Evolutionary conservation across 345 rosid species (phyloP).

Genomic region (Clarkia xantiana): DNA sequence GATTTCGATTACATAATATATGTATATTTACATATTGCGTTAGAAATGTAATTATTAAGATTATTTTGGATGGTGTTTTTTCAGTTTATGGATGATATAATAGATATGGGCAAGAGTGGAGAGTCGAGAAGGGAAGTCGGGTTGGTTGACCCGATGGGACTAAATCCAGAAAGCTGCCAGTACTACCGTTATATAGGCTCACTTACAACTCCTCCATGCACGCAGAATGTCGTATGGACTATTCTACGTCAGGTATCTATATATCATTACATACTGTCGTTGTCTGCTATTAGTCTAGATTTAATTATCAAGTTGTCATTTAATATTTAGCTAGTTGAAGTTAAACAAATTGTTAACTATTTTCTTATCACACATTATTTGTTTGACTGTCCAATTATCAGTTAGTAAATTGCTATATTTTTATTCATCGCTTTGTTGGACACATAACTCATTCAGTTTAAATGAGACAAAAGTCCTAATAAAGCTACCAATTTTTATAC

Average conservation of each 20-base stretch:
- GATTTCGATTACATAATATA: not conserved
- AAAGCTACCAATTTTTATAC: too few species aligned
- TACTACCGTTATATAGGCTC: constrained; percentile 76
- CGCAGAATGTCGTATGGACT: constrained; percentile 62
- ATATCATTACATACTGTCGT: not conserved
- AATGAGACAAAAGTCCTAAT: too few species aligned
- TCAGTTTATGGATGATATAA: constrained; percentile 31
- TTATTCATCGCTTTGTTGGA: too few species aligned
- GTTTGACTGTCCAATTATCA: too few species aligned
- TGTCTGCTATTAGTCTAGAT: not conserved
- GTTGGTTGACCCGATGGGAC: constrained; percentile 29
- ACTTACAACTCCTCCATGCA: constrained; percentile 83
- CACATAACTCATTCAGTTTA: too few species aligned
- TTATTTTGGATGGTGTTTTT: too few species aligned
- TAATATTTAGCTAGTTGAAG: not conserved
- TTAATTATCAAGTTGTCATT: not conserved
- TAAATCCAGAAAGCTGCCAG: constrained; percentile 42
- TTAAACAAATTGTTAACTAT: too few species aligned
- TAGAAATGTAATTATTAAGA: too few species aligned
- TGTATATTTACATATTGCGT: not conserved
- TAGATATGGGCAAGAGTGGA: constrained; percentile 12
- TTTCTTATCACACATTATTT: too few species aligned
- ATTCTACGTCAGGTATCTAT: constrained; percentile 34
- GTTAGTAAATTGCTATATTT: too few species aligned
- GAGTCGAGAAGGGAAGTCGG: constrained; percentile 28